Evolutionary conservation across 2,329 filamentous ascomycete genomes (phyloP), one percentile per base, ranked within the genome.

Genomic region (Cladosporium sp.): DNA sequence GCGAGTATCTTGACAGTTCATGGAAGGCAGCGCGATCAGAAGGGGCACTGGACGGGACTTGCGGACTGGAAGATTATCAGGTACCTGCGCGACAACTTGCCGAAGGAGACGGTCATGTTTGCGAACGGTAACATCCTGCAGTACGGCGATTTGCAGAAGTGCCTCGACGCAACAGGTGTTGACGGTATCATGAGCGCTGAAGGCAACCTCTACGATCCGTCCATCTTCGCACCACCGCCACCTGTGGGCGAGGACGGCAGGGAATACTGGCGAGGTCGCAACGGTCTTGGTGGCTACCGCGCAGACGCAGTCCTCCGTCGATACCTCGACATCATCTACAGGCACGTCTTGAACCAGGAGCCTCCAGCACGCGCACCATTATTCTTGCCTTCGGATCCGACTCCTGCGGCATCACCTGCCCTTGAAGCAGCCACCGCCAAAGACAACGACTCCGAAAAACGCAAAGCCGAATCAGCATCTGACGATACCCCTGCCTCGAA

Each of bases 121-220:
- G 95, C 95, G 3, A 99, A 99, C 77, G 95, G 95, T 14, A 99
- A 99, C 74, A 89, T 97, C 39, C 81, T 99, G 66, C 90, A 91
- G 76, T 85, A 90, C 66, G 88, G 83, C 0, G 94, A 99, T 75
- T 82, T 99, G 13, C 85, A 89, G 59, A 81, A 81, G 23, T 98
- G 94, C 74, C 80, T 99, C 23, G 86, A 88, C 58, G 91, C 84
- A 5, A 99, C 95, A 0, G 93, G 93, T 0, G 94, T 89, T 1
- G 95, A 99, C 76, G 95, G 86, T 21, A 88, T 99, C 60, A 98
- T 99, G 95, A 94, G 90, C 70, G 95, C 95, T 5, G 95, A 99
- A 79, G 95, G 93, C 0, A 97, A 97, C 75, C 84, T 99, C 0
- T 94, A 92, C 74, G 92, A 99, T 75, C 95, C 95, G 0, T 88